Evolutionary conservation across 495 filamentous ascomycete species (phyloP), one percentile per base, ranked within the genome.

Genomic region (Chaetomium cochliodes): DNA sequence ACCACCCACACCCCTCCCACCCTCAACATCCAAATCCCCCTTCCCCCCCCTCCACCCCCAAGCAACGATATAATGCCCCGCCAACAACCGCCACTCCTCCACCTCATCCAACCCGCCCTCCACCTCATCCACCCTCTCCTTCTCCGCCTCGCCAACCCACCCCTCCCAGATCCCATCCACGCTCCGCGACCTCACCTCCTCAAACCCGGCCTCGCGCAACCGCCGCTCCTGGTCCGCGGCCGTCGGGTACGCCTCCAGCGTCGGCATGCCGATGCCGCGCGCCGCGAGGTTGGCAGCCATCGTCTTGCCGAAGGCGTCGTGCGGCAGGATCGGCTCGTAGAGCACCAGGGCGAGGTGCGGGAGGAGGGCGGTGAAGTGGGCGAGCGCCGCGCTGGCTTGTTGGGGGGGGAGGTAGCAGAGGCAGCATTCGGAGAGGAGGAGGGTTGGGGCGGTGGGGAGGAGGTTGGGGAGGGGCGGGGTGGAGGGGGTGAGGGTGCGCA

Each of bases 21-120:
- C 47, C 23, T 18, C 26, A 42, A 63, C 55, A 44, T 63, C 60
- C 62, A 74, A 58, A 30, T 62, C 66, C 50, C 77, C 71, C 23
- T 71, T 72, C 22, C 56, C 53, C 0, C 78, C 77, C 65, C 68
- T 77, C 77, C 77, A 81, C 5, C 73, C 93, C 93, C 93, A 97
- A 12, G 83, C 88, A 61, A 98, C 82, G 66, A 92, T 88, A 76
- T 98, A 98, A 80, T 98, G 94, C 64, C 83, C 83, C 5, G 92
- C 91, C 69, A 98, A 74, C 72, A 98, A 73, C 69, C 85, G 79
- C 92, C 93, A 97, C 78, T 98, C 94, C 77, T 98, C 94, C 60
- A 96, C 84, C 77, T 98, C 94, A 80, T 98, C 94, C 66, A 98
- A 72, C 80, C 93, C 90, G 73, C 93, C 90, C 76, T 98, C 94